These are phyloP conservation scores for Aspergillus hancockii DNA, from an alignment of 495 filamentous ascomycete genomes.

Conservation along the genomic window DNA sequence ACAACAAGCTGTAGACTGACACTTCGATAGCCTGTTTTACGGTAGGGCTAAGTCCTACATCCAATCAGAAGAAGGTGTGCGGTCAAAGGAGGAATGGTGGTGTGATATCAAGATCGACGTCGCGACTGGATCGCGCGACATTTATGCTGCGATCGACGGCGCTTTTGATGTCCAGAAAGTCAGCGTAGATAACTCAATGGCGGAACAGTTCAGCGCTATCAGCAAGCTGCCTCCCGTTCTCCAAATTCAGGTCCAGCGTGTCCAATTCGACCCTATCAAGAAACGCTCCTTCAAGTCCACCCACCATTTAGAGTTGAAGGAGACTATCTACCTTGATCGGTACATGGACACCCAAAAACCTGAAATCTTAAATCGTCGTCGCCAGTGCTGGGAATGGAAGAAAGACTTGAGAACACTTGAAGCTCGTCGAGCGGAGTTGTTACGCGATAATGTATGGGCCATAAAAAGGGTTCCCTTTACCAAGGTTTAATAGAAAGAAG, in stretches of 20 bases:
- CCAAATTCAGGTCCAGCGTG: conserved; percentile 84
- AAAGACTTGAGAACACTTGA: conserved; percentile 58
- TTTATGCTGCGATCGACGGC: conserved; percentile 82
- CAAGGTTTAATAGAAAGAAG: background rate
- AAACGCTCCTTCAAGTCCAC: conserved; percentile 71
- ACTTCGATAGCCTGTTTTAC: conserved; percentile 55
- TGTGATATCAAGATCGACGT: conserved; percentile 66
- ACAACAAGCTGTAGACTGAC: background rate
- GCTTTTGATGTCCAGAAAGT: conserved; percentile 78
- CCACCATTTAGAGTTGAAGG: conserved; percentile 71
- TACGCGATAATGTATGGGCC: conserved; percentile 44
- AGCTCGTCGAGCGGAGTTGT: conserved; percentile 45
- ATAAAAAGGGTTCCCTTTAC: background rate
- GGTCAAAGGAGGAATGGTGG: conserved; percentile 59
- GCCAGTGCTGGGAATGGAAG: conserved; percentile 75
- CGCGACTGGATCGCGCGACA: conserved; percentile 59
- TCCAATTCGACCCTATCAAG: conserved; percentile 63
- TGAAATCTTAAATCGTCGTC: conserved; percentile 59
- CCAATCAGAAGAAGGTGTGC: conserved; percentile 39
- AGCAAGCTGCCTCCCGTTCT: conserved; percentile 76
- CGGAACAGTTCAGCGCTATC: conserved; percentile 75
- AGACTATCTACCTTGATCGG: conserved; percentile 83
- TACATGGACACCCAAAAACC: conserved; percentile 73
- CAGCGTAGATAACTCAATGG: conserved; percentile 60
- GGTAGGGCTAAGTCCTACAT: conserved; percentile 57